These are phyloP conservation scores for Saturnispora serradocipensis DNA, from an alignment of 805 yeast species.

Conservation along the genomic window DNA sequence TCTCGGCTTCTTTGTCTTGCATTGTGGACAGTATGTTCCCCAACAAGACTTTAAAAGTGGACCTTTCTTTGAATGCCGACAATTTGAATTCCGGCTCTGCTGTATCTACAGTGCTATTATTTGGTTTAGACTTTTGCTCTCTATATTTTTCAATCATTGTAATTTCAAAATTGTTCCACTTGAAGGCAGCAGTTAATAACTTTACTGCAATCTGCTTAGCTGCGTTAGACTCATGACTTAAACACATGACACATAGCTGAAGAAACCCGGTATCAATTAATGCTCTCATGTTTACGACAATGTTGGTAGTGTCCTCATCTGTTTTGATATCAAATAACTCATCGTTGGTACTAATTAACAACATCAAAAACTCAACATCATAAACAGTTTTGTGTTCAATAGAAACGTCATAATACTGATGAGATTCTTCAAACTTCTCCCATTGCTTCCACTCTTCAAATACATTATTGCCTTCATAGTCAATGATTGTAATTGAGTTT, in stretches of 20 bases:
- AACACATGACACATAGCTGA: constrained; percentile 38
- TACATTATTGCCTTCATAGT: background rate
- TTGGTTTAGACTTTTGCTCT: constrained; percentile 1
- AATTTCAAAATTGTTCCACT: constrained; percentile 22
- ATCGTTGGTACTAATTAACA: constrained; percentile 52
- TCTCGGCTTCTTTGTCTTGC: constrained; percentile 9
- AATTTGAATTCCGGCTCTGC: constrained; percentile 5
- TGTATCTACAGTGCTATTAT: background rate
- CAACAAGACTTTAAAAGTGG: constrained; percentile 44
- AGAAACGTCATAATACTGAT: constrained; percentile 15
- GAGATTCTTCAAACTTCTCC: constrained; percentile 22
- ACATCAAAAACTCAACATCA: constrained; percentile 63
- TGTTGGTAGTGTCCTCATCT: constrained; percentile 8
- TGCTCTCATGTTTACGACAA: constrained; percentile 42
- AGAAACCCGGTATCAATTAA: constrained; percentile 50
- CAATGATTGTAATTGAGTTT: background rate
- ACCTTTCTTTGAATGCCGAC: constrained; percentile 43
- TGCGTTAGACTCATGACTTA: constrained; percentile 29
- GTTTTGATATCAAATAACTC: constrained; percentile 39
- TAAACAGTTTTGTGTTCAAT: constrained; percentile 30
- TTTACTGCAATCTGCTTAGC: constrained; percentile 31
- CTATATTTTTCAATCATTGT: constrained; percentile 13
- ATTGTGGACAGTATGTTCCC: constrained; percentile 35
- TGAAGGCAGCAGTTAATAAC: constrained; percentile 34
- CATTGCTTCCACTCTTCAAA: constrained; percentile 19